Conservation (phyloP, 2,329 filamentous ascomycete genomes). For the Podosphaera leucotricha region DNA sequence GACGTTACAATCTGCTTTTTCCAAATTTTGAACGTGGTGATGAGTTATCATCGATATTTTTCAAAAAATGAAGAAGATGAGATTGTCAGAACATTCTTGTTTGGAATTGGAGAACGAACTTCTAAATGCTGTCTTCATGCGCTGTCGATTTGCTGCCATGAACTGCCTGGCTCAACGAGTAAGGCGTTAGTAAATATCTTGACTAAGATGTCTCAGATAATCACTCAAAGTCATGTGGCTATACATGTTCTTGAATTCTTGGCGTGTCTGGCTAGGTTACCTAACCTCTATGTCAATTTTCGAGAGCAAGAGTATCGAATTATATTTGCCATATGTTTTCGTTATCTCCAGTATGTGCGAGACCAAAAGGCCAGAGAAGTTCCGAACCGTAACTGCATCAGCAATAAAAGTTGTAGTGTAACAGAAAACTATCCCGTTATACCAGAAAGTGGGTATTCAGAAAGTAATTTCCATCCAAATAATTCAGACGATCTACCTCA, state of each 20-base stretch:
- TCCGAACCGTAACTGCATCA: constrained; percentile 16
- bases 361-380: constrained; percentile 27
- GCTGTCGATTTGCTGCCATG: constrained; percentile 81
- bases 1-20: constrained; percentile 80
- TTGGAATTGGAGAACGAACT: constrained; percentile 69
- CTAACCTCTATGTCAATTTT: constrained; percentile 69
- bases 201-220: constrained; percentile 85
- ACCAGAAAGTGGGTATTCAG: constrained; percentile 20
- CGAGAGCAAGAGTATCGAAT: constrained; percentile 79
- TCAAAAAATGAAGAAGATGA: constrained; percentile 71
- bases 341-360: constrained; percentile 73
- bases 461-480: constrained; percentile 18
- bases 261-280: constrained; percentile 65
- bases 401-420: constrained; percentile 8
- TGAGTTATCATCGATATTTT: constrained; percentile 77
- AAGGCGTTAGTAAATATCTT: constrained; percentile 70
- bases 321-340: constrained; percentile 85
- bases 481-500: constrained; percentile 58
- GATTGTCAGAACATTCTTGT: constrained; percentile 64
- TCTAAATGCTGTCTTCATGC: constrained; percentile 89
- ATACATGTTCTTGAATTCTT: constrained; percentile 93
- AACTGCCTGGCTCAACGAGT: constrained; percentile 67
- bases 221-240: constrained; percentile 76
- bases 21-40: constrained; percentile 62
- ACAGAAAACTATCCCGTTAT: constrained; percentile 15